These are phyloP conservation scores for Brassica incana DNA, from an alignment of 345 rosid genomes.

Conservation along the genomic window DNA sequence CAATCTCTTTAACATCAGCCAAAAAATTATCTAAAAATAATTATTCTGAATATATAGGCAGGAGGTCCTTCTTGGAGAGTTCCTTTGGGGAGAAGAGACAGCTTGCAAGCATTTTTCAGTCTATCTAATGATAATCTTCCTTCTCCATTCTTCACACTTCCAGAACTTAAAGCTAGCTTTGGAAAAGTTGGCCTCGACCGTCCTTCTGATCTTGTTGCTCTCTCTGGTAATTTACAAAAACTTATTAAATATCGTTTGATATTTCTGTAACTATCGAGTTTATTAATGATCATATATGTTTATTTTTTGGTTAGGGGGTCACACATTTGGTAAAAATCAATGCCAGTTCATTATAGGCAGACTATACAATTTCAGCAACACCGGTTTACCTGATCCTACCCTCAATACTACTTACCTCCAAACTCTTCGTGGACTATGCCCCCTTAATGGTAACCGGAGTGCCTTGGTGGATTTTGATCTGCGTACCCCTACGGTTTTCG, in stretches of 20 bases:
- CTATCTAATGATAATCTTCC: conserved; percentile 27
- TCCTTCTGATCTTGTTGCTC: conserved; percentile 43
- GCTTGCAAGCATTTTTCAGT: conserved; percentile 24
- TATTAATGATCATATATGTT: not conserved
- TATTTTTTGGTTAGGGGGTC: conserved; percentile 45
- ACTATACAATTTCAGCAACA: conserved; percentile 49
- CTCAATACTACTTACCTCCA: conserved; percentile 48
- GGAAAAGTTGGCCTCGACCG: conserved; percentile 27
- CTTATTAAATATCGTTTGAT: not conserved
- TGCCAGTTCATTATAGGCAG: conserved; percentile 53
- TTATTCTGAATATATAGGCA: conserved; percentile 16
- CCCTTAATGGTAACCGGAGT: conserved; percentile 44
- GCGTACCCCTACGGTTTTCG: conserved; percentile 56
- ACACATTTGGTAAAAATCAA: conserved; percentile 62
- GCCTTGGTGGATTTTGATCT: conserved; percentile 48
- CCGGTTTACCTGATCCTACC: conserved; percentile 49
- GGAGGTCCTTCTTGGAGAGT: conserved; percentile 42
- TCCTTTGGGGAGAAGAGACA: conserved; percentile 42
- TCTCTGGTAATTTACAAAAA: conserved; percentile 24
- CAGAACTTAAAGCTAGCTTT: conserved; percentile 14
- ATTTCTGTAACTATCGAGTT: not conserved
- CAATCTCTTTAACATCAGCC: not conserved
- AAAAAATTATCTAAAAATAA: not conserved
- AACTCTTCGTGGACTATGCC: conserved; percentile 55
- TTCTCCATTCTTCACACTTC: conserved; percentile 23